Percentiles rank a stretch among this genome's conserved stretches.
Evolutionary conservation across 1,284 basidiomycete species (phyloP).

Genomic region (Trichosporon inkin): DNA sequence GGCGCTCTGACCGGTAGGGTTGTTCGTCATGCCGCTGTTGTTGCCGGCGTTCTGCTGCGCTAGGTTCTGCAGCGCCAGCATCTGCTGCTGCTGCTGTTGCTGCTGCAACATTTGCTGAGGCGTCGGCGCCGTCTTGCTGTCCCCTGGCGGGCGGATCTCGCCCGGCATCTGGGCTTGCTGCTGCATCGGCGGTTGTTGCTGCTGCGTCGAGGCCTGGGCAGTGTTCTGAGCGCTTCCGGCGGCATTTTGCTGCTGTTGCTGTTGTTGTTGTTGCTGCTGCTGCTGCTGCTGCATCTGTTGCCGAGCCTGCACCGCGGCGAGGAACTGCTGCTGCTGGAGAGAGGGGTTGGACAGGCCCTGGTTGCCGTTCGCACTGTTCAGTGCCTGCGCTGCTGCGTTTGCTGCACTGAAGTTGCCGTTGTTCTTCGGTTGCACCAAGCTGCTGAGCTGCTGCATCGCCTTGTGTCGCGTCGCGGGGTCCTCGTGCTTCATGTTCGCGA

Average conservation of each 20-base stretch:
- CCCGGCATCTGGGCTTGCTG: conserved; percentile 2
- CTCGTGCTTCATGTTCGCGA: conserved; percentile 15
- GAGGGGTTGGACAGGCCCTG: conserved; percentile 3
- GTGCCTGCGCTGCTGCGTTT: conserved; percentile 9
- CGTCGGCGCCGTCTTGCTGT: conserved; percentile 10
- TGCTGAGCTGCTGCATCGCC: conserved; percentile 20
- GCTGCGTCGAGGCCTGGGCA: conserved; percentile 1
- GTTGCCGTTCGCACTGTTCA: conserved; percentile 6
- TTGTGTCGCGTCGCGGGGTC: conserved; percentile 14
- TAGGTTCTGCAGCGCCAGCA: conserved; percentile 10
- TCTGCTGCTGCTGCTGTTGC: conserved; percentile 15
- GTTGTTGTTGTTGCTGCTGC: conserved; percentile 8
- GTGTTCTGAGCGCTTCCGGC: not conserved
- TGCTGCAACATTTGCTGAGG: conserved; percentile 12
- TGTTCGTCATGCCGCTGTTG: not conserved
- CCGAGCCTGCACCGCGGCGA: conserved; percentile 19
- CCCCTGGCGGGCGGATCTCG: not conserved
- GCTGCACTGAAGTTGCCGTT: conserved; percentile 8
- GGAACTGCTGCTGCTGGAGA: conserved; percentile 18
- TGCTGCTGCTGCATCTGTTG: conserved; percentile 6
- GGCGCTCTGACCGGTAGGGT: not conserved
- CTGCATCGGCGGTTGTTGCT: conserved; percentile 2
- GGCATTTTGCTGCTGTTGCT: conserved; percentile 10
- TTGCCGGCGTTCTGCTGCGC: conserved; percentile 11
- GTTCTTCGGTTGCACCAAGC: conserved; percentile 16